A percentile compares a stretch with the other conserved stretches of the same genome.
These are phyloP conservation scores for Selaginella moellendorffii DNA, from an alignment of 75 land plant genomes.

Conservation along the genomic window DNA sequence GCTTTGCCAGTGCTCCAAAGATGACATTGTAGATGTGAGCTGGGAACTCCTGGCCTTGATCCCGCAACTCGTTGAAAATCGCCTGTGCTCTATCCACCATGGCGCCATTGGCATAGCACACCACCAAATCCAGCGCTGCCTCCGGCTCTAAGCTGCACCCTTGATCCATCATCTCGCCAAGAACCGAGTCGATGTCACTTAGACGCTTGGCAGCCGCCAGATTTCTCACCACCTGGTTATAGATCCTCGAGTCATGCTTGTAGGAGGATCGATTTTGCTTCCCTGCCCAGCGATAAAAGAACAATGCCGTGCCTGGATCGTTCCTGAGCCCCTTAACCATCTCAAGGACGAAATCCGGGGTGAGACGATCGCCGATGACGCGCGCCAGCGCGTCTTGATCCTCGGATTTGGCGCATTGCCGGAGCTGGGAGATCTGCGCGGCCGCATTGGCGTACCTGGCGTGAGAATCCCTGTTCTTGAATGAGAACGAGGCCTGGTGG, in stretches of 20 bases:
- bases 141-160: not conserved
- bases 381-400: not conserved
- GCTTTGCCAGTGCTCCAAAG: not conserved
- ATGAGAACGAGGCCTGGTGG: not conserved
- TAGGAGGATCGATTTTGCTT: not conserved
- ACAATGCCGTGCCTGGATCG: not conserved
- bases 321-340: not conserved
- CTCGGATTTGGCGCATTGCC: not conserved
- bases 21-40: not conserved
- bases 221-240: not conserved
- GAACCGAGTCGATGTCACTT: not conserved
- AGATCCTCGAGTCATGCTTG: not conserved
- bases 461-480: not conserved
- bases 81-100: not conserved
- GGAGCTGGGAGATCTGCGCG: not conserved
- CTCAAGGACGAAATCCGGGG: not conserved
- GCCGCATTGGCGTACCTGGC: not conserved
- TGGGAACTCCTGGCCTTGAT: not conserved
- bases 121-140: not conserved
- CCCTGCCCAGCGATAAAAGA: not conserved
- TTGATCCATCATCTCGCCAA: not conserved
- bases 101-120: not conserved
- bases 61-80: not conserved
- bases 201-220: not conserved
- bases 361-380: not conserved